Evolutionary conservation across 1,139 yeast species (phyloP).

Genomic region (Kodamaea plutei): DNA sequence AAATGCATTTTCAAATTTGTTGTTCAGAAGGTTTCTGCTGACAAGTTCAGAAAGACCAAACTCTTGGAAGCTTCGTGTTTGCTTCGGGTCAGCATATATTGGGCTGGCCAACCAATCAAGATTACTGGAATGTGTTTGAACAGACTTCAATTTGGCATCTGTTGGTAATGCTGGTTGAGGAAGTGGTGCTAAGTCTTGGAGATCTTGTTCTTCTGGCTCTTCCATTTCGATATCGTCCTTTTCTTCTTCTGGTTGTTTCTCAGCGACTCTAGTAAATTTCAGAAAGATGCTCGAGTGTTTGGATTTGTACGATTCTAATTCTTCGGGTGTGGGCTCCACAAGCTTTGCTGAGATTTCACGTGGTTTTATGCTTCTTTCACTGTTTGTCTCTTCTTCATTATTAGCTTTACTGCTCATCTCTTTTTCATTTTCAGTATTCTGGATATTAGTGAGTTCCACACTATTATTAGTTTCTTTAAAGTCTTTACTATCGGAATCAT

Average conservation of each 20-base stretch:
- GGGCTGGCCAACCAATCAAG: constrained; percentile 72
- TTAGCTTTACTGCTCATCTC: too few species aligned
- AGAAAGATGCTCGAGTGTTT: constrained; percentile 29
- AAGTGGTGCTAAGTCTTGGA: constrained; percentile 61
- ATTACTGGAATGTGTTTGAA: constrained; percentile 36
- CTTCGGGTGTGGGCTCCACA: too few species aligned
- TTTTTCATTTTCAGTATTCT: too few species aligned
- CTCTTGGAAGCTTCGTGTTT: constrained; percentile 37
- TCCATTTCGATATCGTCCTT: constrained; percentile 16
- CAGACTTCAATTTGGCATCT: constrained; percentile 41
- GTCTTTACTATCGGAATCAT: too few species aligned
- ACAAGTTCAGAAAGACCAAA: constrained; percentile 41
- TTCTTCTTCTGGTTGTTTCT: constrained; percentile 1
- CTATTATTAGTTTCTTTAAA: too few species aligned
- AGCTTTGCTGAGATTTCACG: too few species aligned
- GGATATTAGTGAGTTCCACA: too few species aligned
- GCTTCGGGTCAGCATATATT: constrained; percentile 45
- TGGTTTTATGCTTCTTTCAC: not conserved
- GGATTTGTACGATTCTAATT: constrained; percentile 17
- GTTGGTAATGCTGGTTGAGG: constrained; percentile 75
- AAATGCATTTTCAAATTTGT: constrained; percentile 57
- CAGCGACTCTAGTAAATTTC: constrained; percentile 17
- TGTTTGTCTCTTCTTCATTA: not conserved
- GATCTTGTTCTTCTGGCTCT: constrained; percentile 24
- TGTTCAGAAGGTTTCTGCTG: constrained; percentile 40